These are phyloP conservation scores for Sporobolomyces roseus DNA, from an alignment of 768 basidiomycete genomes.

Conservation along the genomic window DNA sequence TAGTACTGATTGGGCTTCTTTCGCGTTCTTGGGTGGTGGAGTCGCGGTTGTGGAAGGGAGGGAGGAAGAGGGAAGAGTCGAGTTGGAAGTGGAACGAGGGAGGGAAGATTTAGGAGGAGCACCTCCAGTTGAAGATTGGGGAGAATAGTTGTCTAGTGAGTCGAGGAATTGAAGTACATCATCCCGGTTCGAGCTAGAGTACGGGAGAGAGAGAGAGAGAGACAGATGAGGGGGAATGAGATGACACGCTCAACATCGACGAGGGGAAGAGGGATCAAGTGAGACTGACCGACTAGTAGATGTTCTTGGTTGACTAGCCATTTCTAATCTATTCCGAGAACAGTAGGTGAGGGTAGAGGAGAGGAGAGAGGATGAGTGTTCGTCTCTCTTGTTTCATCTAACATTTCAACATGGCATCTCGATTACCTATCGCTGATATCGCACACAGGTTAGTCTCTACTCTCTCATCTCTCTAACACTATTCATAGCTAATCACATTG, in stretches of 20 bases:
- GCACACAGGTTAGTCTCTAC: constrained; percentile 22
- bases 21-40: constrained; percentile 24
- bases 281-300: constrained; percentile 12
- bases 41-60: neutral
- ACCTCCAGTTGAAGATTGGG: constrained; percentile 28
- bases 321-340: neutral
- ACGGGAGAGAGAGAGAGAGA: neutral
- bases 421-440: constrained; percentile 29
- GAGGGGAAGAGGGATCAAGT: neutral
- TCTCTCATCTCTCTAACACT: neutral
- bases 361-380: neutral
- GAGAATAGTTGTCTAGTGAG: constrained; percentile 74
- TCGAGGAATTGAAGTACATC: constrained; percentile 91
- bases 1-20: constrained; percentile 45
- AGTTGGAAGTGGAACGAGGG: constrained; percentile 29
- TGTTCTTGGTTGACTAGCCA: constrained; percentile 6
- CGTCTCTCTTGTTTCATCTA: neutral
- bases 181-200: constrained; percentile 42
- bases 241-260: neutral
- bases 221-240: neutral
- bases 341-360: neutral
- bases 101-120: constrained; percentile 19
- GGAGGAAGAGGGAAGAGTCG: constrained; percentile 2
- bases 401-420: constrained; percentile 13
- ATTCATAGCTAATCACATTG: no score